These are phyloP conservation scores for Viola odorata DNA, from an alignment of 345 rosid genomes.

Conservation along the genomic window DNA sequence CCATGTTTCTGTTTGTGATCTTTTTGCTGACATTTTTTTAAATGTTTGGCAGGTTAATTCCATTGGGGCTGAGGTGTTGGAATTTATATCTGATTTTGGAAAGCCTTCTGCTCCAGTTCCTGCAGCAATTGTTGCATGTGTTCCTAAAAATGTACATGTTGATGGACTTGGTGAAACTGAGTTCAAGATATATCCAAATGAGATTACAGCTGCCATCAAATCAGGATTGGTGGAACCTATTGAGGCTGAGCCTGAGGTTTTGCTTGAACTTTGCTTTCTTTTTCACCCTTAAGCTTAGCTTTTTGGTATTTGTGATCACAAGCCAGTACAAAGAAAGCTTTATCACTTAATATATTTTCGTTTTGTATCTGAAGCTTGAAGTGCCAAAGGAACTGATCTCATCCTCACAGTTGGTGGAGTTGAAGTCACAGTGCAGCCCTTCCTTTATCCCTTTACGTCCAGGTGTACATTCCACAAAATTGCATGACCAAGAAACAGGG, in stretches of 20 bases:
- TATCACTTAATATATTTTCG: slow-evolving; percentile 15
- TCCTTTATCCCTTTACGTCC: slow-evolving; percentile 52
- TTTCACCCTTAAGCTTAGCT: slow-evolving; percentile 6
- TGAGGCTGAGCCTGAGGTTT: slow-evolving; percentile 98
- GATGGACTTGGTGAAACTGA: slow-evolving; percentile 85
- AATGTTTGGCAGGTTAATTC: slow-evolving; percentile 58
- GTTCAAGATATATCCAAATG: slow-evolving; percentile 63
- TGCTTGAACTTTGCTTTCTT: slow-evolving; percentile 16
- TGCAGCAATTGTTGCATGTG: slow-evolving; percentile 98
- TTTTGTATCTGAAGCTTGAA: slow-evolving; percentile 66
- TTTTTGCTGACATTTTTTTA: too few species aligned
- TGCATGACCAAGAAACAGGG: slow-evolving; percentile 82
- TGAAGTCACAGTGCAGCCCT: slow-evolving; percentile 59
- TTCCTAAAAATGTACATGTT: slow-evolving; percentile 76
- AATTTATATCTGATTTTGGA: slow-evolving; percentile 92
- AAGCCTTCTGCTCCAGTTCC: slow-evolving; percentile 85
- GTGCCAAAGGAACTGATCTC: slow-evolving; percentile 91
- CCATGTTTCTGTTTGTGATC: too few species aligned
- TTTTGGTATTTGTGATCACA: slow-evolving; percentile 10
- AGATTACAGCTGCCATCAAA: slow-evolving; percentile 66
- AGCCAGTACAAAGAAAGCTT: slow-evolving; percentile 1
- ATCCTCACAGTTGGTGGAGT: slow-evolving; percentile 55
- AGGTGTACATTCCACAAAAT: slow-evolving; percentile 41
- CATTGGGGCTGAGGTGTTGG: slow-evolving; percentile 85
- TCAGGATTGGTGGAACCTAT: slow-evolving; percentile 76